A percentile compares a stretch with the other conserved stretches of the same genome.
Evolutionary conservation across 2,329 filamentous ascomycete species (phyloP).

Genomic region (Trichoderma oligosporum): DNA sequence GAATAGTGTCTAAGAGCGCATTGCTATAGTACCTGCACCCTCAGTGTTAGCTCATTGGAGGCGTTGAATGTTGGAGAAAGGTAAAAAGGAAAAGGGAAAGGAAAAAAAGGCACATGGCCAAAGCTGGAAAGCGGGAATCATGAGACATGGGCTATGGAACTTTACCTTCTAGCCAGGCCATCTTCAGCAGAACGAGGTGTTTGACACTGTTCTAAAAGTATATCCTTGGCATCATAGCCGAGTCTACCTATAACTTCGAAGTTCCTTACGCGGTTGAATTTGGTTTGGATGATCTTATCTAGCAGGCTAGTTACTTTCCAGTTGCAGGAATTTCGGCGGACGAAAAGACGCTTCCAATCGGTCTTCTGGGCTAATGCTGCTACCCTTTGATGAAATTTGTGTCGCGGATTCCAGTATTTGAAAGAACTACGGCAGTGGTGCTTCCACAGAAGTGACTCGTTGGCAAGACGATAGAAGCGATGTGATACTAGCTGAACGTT

Average conservation of each 20-base stretch:
- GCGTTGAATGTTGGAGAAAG: not conserved
- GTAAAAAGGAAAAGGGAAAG: too few relatives aligned
- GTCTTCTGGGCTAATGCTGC: slow-evolving; percentile 50
- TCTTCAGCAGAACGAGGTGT: slow-evolving; percentile 62
- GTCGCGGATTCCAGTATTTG: slow-evolving; percentile 67
- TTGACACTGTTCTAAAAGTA: slow-evolving; percentile 63
- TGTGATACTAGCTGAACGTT: slow-evolving; percentile 54
- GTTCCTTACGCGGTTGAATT: slow-evolving; percentile 64
- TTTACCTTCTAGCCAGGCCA: slow-evolving; percentile 67
- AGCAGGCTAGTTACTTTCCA: slow-evolving; percentile 51
- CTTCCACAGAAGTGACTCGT: slow-evolving; percentile 76
- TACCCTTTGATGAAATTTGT: slow-evolving; percentile 58
- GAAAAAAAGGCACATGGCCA: too few relatives aligned
- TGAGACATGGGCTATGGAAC: not conserved
- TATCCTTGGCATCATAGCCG: slow-evolving; percentile 88
- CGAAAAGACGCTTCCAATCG: slow-evolving; percentile 71
- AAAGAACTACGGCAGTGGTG: slow-evolving; percentile 67
- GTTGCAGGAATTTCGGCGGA: slow-evolving; percentile 53
- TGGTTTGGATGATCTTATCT: slow-evolving; percentile 65
- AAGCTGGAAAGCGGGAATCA: too few relatives aligned
- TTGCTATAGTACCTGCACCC: slow-evolving; percentile 69
- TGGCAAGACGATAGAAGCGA: slow-evolving; percentile 61
- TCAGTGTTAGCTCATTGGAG: not conserved
- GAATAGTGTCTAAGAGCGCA: slow-evolving; percentile 71
- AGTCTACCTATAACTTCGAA: slow-evolving; percentile 66